Evolutionary conservation across 495 filamentous ascomycete species (phyloP).

Genomic region (Neurospora cerealis): DNA sequence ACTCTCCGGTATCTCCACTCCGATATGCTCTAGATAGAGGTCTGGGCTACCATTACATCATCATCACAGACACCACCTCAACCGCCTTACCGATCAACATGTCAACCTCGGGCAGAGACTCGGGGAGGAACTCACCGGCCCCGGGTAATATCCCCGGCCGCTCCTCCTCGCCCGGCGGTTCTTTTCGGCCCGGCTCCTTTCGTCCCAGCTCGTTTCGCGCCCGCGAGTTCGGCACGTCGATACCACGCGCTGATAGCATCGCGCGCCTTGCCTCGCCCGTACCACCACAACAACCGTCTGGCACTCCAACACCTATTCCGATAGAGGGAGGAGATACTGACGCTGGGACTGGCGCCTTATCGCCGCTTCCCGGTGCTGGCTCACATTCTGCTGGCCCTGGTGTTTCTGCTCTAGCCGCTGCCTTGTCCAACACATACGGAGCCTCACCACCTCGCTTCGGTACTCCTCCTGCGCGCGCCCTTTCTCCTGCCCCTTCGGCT

Average conservation of each 20-base stretch:
- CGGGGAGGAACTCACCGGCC: conserved; percentile 23
- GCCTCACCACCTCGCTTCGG: conserved; percentile 51
- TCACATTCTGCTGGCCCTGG: conserved; percentile 52
- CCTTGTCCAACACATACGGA: conserved; percentile 55
- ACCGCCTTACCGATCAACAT: conserved; percentile 16
- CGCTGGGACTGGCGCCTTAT: conserved; percentile 23
- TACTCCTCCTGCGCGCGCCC: conserved; percentile 42
- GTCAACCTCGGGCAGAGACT: conserved; percentile 22
- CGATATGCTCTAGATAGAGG: neutral
- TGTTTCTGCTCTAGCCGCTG: conserved; percentile 66
- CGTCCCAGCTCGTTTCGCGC: conserved; percentile 33
- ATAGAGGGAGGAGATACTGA: conserved; percentile 18
- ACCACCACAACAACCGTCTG: conserved; percentile 31
- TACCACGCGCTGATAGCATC: conserved; percentile 54
- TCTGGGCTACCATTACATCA: conserved; percentile 1
- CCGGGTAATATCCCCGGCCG: conserved; percentile 5
- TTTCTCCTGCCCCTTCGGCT: conserved; percentile 42
- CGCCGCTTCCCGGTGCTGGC: conserved; percentile 44
- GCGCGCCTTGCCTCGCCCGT: conserved; percentile 65
- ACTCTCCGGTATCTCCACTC: neutral
- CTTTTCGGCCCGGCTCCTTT: conserved; percentile 24
- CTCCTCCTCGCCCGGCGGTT: conserved; percentile 32
- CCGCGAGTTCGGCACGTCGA: conserved; percentile 31
- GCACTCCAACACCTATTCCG: conserved; percentile 35
- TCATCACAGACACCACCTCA: neutral